Evolutionary conservation across 805 yeast species (phyloP).

Genomic region (Saccharomycopsis guyanensis): DNA sequence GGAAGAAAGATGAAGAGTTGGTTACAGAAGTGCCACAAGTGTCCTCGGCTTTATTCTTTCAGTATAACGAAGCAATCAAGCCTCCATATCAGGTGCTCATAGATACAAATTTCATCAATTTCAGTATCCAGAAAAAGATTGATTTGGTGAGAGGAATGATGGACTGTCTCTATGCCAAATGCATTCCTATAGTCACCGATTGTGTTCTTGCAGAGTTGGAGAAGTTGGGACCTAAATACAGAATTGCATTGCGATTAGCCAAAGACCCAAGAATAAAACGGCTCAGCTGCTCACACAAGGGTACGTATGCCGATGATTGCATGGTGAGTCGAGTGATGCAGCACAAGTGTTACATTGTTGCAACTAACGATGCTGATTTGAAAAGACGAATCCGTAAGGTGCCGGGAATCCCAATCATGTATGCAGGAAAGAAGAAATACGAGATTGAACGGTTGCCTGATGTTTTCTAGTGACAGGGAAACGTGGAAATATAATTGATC

Average conservation of each 20-base stretch:
- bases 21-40: constrained; percentile 82
- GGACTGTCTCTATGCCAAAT: constrained; percentile 91
- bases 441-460: constrained; percentile 94
- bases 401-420: constrained; percentile 95
- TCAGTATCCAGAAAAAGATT: constrained; percentile 90
- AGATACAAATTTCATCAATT: constrained; percentile 95
- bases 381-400: constrained; percentile 91
- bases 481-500: background rate
- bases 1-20: constrained; percentile 64
- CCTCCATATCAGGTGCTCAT: constrained; percentile 97
- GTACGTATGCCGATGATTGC: constrained; percentile 98
- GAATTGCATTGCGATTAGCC: constrained; percentile 89
- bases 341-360: constrained; percentile 95
- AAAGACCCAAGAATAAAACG: constrained; percentile 88
- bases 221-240: constrained; percentile 87
- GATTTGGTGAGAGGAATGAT: constrained; percentile 95
- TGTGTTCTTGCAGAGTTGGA: constrained; percentile 98
- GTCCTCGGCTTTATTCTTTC: constrained; percentile 91
- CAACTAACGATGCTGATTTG: constrained; percentile 95
- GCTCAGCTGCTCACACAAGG: constrained; percentile 84
- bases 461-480: constrained; percentile 44
- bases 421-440: constrained; percentile 90
- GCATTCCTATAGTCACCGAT: constrained; percentile 92
- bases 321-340: constrained; percentile 87
- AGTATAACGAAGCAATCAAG: constrained; percentile 84